Base-by-base conservation (phyloP, 352 stramenopile species). In the Pythium insidiosum region DNA sequence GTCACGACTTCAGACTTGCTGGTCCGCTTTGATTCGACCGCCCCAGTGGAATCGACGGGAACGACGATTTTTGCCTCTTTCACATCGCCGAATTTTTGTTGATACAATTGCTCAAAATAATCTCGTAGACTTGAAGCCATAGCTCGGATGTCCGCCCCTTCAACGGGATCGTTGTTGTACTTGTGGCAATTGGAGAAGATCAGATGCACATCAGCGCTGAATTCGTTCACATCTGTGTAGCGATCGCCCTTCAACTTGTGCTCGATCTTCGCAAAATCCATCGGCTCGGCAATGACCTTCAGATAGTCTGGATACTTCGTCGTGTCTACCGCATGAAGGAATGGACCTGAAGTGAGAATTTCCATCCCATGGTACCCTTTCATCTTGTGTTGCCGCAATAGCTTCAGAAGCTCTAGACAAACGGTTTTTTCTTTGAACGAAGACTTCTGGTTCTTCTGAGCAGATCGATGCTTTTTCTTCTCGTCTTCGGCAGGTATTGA, bases 151-250 rank as follows among this genome's bases (percentile, higher is more conserved):
- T 93, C 81, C 1, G 81, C 81, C 4, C 81, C 75, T 69, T 93
- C 76, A 11, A 90, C 51, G 4, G 81, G 81, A 58, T 93, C 81
- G 38, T 73, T 90, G 56, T 93, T 93, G 56, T 93, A 93, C 60
- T 91, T 91, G 65, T 88, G 70, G 30, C 81, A 93, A 45, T 93
- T 93, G 22, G 78, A 87, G 56, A 93, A 91, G 15, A 93, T 91
- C 53, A 93, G 58, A 38, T 91, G 78, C 6, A 93, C 76, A 38
- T 93, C 81, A 7, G 81, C 81, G 36, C 73, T 83, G 48, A 93
- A 93, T 41, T 89, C 78, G 34, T 82, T 77, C 23, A 85, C 54
- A 23, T 74, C 83, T 24, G 55, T 58, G 38, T 93, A 93, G 0
- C 81, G 76, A 53, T 90, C 77, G 12, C 68, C 75, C 49, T 89